These are phyloP conservation scores for Nigrograna mackinnonii DNA, from an alignment of 2,329 filamentous ascomycete genomes.

Conservation along the genomic window DNA sequence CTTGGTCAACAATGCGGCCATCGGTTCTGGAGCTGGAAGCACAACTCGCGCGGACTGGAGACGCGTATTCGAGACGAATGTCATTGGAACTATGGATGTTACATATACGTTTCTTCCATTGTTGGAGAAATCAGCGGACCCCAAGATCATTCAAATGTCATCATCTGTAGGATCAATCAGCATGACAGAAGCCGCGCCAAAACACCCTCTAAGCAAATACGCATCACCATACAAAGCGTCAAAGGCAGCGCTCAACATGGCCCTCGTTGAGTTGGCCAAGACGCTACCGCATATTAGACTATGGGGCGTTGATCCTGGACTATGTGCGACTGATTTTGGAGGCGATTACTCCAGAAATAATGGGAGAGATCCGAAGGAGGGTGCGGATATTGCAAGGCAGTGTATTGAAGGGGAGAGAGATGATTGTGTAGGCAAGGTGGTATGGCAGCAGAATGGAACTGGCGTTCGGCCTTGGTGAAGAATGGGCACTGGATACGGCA, in stretches of 20 bases:
- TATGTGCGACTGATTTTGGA: conserved; percentile 14
- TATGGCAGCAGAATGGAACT: conserved; percentile 9
- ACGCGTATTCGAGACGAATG: conserved; percentile 29
- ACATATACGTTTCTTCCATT: conserved; percentile 29
- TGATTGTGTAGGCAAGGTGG: conserved; percentile 6
- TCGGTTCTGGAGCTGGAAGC: not conserved
- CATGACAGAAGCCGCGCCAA: conserved; percentile 6
- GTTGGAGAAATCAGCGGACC: conserved; percentile 24
- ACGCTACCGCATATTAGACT: conserved; percentile 9
- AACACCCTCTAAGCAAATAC: not conserved
- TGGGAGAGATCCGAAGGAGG: conserved; percentile 12
- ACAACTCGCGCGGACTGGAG: not conserved
- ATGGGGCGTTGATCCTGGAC: conserved; percentile 14
- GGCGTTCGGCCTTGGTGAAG: conserved; percentile 9
- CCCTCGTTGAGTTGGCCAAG: conserved; percentile 27
- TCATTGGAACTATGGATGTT: conserved; percentile 30
- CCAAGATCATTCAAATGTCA: conserved; percentile 30
- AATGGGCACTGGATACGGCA: too few species aligned
- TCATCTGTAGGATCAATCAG: conserved; percentile 26
- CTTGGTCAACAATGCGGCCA: not conserved
- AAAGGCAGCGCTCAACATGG: conserved; percentile 26
- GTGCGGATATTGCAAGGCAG: conserved; percentile 11
- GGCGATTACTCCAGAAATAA: conserved; percentile 13
- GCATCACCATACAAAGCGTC: conserved; percentile 16
- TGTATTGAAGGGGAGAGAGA: conserved; percentile 16